These are phyloP conservation scores for Isatis lusitanica DNA, from an alignment of 441 rosid species.

Conservation along the genomic window DNA sequence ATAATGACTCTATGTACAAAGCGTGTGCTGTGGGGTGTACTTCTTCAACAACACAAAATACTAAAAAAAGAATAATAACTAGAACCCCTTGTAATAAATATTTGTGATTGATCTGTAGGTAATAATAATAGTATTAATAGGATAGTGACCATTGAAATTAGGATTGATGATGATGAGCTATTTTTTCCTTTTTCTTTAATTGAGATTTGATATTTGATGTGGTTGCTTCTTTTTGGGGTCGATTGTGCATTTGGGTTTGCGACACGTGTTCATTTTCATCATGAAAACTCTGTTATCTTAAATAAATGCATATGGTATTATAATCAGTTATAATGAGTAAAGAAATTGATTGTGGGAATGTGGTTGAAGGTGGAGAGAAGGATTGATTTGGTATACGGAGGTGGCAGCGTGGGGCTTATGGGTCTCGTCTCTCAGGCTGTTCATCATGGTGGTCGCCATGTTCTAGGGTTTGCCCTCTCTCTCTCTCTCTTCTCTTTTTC, in stretches of 20 bases:
- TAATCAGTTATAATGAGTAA: slow-evolving; percentile 6
- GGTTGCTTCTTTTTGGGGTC: slow-evolving; percentile 31
- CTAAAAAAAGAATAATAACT: background rate
- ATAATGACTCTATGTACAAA: slow-evolving; percentile 55
- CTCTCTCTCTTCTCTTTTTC: slow-evolving; percentile 34
- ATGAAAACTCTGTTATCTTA: slow-evolving; percentile 24
- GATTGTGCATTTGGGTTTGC: slow-evolving; percentile 31
- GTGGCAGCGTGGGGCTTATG: slow-evolving; percentile 98
- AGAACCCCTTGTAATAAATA: slow-evolving; percentile 6
- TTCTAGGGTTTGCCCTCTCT: slow-evolving; percentile 75
- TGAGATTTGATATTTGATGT: slow-evolving; percentile 34
- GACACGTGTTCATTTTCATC: slow-evolving; percentile 41
- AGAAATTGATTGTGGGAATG: slow-evolving; percentile 45
- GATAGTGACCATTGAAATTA: slow-evolving; percentile 43
- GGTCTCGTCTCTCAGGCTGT: slow-evolving; percentile 98
- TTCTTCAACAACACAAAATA: slow-evolving; percentile 19
- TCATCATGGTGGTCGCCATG: slow-evolving; percentile 99
- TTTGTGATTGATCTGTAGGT: slow-evolving; percentile 31
- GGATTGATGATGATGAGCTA: slow-evolving; percentile 41
- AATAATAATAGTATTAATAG: slow-evolving; percentile 31
- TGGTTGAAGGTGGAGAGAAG: slow-evolving; percentile 84
- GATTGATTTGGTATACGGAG: slow-evolving; percentile 97
- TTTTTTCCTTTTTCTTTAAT: slow-evolving; percentile 25
- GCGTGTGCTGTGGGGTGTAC: slow-evolving; percentile 51
- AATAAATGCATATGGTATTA: slow-evolving; percentile 2